A percentile compares a stretch with the other conserved stretches of the same genome.
Conservation (phyloP, 2,329 filamentous ascomycete genomes). For the Fusarium buxicola region DNA sequence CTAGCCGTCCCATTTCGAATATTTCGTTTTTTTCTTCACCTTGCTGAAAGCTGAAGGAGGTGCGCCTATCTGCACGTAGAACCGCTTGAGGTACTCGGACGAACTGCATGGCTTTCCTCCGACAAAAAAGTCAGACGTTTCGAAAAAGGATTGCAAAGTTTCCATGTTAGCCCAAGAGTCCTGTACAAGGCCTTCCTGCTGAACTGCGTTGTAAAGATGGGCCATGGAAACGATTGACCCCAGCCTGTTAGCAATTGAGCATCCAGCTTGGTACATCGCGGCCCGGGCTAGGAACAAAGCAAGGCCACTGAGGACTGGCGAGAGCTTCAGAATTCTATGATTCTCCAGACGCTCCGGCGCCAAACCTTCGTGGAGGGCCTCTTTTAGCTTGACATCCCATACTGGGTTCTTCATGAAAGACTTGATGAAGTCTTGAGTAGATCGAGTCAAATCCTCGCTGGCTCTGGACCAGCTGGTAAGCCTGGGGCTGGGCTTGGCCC, state of each 20-base stretch:
- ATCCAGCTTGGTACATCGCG: background rate
- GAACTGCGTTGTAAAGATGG: constrained; percentile 7
- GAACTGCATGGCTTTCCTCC: background rate
- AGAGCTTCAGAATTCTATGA: background rate
- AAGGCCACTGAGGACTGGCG: background rate
- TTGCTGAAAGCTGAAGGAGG: background rate
- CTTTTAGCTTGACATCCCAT: too few species aligned
- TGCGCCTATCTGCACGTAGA: background rate
- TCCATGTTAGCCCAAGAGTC: background rate
- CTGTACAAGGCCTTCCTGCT: background rate
- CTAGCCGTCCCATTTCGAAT: background rate
- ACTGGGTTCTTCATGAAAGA: too few species aligned
- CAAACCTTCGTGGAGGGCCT: too few species aligned
- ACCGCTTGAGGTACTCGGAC: background rate
- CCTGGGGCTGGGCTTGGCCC: too few species aligned
- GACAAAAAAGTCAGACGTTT: background rate
- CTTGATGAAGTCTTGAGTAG: too few species aligned
- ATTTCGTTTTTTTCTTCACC: background rate
- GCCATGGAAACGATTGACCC: background rate
- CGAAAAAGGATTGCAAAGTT: constrained; percentile 1
- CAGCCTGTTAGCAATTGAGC: background rate
- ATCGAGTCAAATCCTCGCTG: too few species aligned
- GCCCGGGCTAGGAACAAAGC: background rate
- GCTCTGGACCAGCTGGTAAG: too few species aligned
- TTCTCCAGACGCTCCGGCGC: too few species aligned